A percentile compares a stretch with the other conserved stretches of the same genome.
These are phyloP conservation scores for Lantana camara DNA, from an alignment of 257 asterid genomes.

Conservation along the genomic window DNA sequence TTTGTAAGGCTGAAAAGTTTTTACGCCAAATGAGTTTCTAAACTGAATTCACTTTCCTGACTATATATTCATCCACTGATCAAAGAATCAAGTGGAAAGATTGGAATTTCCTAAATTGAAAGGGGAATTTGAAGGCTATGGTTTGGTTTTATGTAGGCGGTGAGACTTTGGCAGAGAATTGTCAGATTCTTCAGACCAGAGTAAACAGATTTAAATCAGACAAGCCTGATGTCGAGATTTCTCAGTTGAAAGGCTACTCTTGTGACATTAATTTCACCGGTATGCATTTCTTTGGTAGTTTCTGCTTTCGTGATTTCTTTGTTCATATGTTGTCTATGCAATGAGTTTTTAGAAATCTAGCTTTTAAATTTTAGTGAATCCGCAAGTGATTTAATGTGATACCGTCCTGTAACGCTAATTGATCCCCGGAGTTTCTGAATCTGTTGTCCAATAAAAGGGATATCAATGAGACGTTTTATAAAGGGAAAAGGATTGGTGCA, in stretches of 20 bases:
- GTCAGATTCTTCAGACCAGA: conserved; percentile 96
- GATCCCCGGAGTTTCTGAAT: background rate
- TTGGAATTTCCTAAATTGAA: background rate
- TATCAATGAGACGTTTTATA: no score
- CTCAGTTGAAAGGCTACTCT: conserved; percentile 70
- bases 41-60: no score
- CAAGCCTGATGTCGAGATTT: conserved; percentile 54
- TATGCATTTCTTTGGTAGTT: conserved; percentile 27
- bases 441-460: background rate
- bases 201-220: conserved; percentile 79
- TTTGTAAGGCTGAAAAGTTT: background rate
- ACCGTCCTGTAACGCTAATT: background rate
- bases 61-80: no score
- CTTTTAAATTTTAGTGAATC: conserved; percentile 4
- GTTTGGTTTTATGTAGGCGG: conserved; percentile 65
- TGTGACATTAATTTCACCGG: conserved; percentile 88
- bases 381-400: background rate
- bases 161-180: conserved; percentile 83
- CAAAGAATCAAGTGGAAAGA: no score
- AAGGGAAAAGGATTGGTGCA: no score
- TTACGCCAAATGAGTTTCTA: no score
- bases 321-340: background rate
- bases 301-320: conserved; percentile 18
- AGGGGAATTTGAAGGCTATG: conserved; percentile 19
- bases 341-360: background rate